Evolutionary conservation across 805 yeast genomes (phyloP), one percentile per base, ranked within the genome.

Genomic region (Candida manassasensis): DNA sequence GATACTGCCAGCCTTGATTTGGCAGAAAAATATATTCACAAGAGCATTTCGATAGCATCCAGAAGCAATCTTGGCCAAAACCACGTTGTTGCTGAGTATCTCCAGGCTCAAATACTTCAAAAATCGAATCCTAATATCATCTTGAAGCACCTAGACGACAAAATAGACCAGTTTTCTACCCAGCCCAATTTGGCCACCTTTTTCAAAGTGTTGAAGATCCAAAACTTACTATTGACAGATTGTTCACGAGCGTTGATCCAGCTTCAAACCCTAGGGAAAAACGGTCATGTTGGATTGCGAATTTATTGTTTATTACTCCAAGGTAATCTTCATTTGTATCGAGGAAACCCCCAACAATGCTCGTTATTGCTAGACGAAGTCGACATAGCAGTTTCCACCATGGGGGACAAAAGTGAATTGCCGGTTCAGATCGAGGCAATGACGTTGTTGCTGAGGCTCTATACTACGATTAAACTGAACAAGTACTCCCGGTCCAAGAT

Each of bases 1-100:
- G 79, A 75, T 37, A 73, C 78, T 0, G 52, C 51, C 3, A 62
- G 64, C 41, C 42, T 53, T 12, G 61, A 61, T 19, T 42, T 53
- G 25, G 79, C 79, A 0, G 67, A 67, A 11, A 61, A 59, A 8
- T 63, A 51, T 53, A 59, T 45, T 19, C 61, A 40, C 50, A 46
- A 45, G 34, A 59, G 69, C 2, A 47, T 61, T 2, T 31, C 52
- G 0, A 38, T 65, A 3, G 48, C 67, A 4, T 40, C 44, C 4
- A 47, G 66, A 35, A 57, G 57, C 40, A 43, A 57, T 22, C 39
- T 54, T 5, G 19, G 41, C 3, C 29, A 41, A 5, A 26, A 53
- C 16, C 50, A 50, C 27, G 51, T 68, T 21, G 45, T 52, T 29
- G 40, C 62, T 11, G 73, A 68, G 36, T 47, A 63, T 17, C 39